Percentiles rank a stretch among this genome's conserved stretches.
Evolutionary conservation across 805 yeast genomes (phyloP).

Genomic region (Jamesozyma jinghongensis): DNA sequence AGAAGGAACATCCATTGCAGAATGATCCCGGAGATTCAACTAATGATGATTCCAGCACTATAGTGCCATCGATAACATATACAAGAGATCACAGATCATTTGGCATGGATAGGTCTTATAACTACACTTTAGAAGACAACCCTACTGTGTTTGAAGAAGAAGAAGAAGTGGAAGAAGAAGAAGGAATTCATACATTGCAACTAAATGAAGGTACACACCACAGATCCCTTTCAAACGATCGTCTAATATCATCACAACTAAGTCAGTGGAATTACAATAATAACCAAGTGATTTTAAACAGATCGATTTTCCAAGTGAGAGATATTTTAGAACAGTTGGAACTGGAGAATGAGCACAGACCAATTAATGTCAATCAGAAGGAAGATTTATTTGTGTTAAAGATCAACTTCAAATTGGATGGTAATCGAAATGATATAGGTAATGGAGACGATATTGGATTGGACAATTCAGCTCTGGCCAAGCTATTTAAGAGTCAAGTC

Average conservation of each 20-base stretch:
- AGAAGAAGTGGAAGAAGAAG: background rate
- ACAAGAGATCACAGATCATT: conserved; percentile 5
- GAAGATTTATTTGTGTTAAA: conserved; percentile 23
- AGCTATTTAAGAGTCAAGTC: conserved; percentile 61
- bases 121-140: background rate
- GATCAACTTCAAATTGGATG: conserved; percentile 22
- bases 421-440: conserved; percentile 8
- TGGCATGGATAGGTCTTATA: background rate
- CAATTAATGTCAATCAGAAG: conserved; percentile 44
- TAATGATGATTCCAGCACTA: conserved; percentile 4
- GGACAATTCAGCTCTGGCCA: conserved; percentile 61
- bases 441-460: conserved; percentile 40
- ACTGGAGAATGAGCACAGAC: conserved; percentile 48
- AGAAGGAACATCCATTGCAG: background rate
- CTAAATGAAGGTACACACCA: background rate
- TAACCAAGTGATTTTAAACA: conserved; percentile 53
- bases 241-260: conserved; percentile 33
- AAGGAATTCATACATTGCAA: background rate
- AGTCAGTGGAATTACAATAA: conserved; percentile 73
- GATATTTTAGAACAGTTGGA: conserved; percentile 44
- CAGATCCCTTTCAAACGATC: conserved; percentile 13
- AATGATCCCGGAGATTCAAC: background rate
- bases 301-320: conserved; percentile 47
- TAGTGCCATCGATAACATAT: conserved; percentile 8
- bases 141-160: background rate